Conservation (phyloP, 2,329 filamentous ascomycete species). For the Penicillium sp. region DNA sequence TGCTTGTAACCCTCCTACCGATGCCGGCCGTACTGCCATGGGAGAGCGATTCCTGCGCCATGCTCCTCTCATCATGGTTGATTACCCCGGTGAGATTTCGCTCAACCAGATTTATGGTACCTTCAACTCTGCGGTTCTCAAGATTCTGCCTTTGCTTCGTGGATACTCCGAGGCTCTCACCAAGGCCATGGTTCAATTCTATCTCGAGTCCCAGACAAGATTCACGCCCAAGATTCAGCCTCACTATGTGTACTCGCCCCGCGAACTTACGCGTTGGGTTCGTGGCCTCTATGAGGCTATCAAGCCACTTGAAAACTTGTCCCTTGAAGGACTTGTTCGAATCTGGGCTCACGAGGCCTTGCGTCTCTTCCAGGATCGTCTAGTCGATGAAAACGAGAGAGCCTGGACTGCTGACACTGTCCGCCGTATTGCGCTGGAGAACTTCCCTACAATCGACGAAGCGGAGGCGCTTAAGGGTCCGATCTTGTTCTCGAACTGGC, state of each 20-base stretch:
- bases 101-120: constrained; percentile 98
- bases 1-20: constrained; percentile 96
- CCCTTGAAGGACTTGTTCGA: constrained; percentile 87
- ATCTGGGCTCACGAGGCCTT: constrained; percentile 99
- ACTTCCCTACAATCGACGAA: constrained; percentile 95
- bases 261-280: constrained; percentile 97
- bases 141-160: constrained; percentile 92
- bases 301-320: constrained; percentile 82
- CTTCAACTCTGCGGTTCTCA: constrained; percentile 94
- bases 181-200: constrained; percentile 96
- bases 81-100: constrained; percentile 95
- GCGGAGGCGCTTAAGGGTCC: constrained; percentile 85
- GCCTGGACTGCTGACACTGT: constrained; percentile 93
- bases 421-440: constrained; percentile 80
- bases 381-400: constrained; percentile 91
- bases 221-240: constrained; percentile 98
- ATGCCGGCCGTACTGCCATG: constrained; percentile 93
- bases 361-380: constrained; percentile 93
- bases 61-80: constrained; percentile 98
- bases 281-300: constrained; percentile 98
- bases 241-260: constrained; percentile 98
- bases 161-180: constrained; percentile 94
- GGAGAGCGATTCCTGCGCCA: constrained; percentile 93
- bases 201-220: constrained; percentile 87
- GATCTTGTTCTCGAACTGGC: constrained; percentile 98